Evolutionary conservation across 352 stramenopile genomes (phyloP), one percentile per base, ranked within the genome.

Genomic region (Phytophthora crassamura): DNA sequence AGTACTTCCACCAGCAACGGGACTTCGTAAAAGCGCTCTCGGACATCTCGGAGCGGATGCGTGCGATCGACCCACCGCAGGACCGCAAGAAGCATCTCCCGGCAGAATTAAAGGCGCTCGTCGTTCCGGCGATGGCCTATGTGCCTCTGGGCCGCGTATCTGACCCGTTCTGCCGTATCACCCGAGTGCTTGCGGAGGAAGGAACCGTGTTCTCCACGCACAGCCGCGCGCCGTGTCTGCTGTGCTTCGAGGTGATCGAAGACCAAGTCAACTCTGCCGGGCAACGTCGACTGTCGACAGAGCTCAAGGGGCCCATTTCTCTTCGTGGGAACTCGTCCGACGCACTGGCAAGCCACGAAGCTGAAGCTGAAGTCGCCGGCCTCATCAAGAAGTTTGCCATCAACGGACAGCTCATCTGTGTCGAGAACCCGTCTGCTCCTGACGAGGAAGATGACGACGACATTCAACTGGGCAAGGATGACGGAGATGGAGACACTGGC

Each of bases 181-280:
- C 78, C 0, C 80, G 85, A 14, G 84, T 94, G 8, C 71, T 92
- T 0, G 62, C 69, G 18, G 71, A 91, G 12, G 85, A 94, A 84
- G 83, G 85, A 7, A 92, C 82, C 3, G 85, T 94, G 1, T 94
- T 94, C 47, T 92, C 83, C n/a, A 94, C 85, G 1, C 83, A 92
- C 55, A 91, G 82, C 30, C 76, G 85, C 22, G 83, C 85, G 0
- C 85, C 85, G 4, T 91, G 83, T 39, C 55, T 94, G 58, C 52
- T 94, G 12, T 92, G 81, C 56, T 93, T 93, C 45, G 85, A 93
- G 53, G 85, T 91, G 32, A 85, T 93, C 34, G 72, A 91, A 61
- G 84, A 93, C n/a, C 74, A 85, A 55, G 75, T 86, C 4, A 91
- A 91, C 48, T 80, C 74, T 41, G 75, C 72, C 9, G 77, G 76